Evolutionary conservation across 345 rosid species (phyloP), one percentile per base, ranked within the genome.

Genomic region (Hypericum perforatum): DNA sequence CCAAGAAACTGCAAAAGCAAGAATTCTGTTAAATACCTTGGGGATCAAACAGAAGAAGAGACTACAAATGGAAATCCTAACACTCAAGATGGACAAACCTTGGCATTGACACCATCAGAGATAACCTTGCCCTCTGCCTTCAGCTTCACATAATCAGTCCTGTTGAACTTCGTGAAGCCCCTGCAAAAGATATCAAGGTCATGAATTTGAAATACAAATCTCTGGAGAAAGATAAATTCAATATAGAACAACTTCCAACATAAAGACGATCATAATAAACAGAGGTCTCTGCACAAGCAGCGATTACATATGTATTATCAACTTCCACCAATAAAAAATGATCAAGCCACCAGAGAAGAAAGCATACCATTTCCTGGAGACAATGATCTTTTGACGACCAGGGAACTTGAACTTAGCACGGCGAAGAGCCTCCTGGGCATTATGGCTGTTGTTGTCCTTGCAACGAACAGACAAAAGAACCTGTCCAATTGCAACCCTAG

Each of bases 401-500:
- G 85, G 88, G 60, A 81, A 84, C 77, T 81, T 84, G 64, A 84
- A 84, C 69, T 81, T 81, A 0, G 92, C 92, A 46, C 88, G 78
- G 47, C 92, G 82, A 8, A 81, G 92, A 44, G 92, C 92, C 66
- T 84, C 92, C 41, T 81, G 87, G 3, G 92, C 92, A 71, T 81
- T 79, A 53, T 63, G 76, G 45, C 85, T 74, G 59, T 84, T 82
- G 50, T 39, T 56, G 54, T 84, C 92, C 78, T 75, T 84, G 57
- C 92, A 84, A 1, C 92, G 75, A 45, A 84, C 92, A 57, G 92
- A 84, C 29, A 84, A 71, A 41, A 84, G 88, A 15, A 84, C 88
- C 80, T 84, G 92, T 49, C 92, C 92, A 43, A 84, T 84, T 2
- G 81, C 82, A 14, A 84, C 92, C 51, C 88, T 56, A 8, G 88